Evolutionary conservation across 2,329 filamentous ascomycete species (phyloP).

Genomic region (Xylariaceae sp.): DNA sequence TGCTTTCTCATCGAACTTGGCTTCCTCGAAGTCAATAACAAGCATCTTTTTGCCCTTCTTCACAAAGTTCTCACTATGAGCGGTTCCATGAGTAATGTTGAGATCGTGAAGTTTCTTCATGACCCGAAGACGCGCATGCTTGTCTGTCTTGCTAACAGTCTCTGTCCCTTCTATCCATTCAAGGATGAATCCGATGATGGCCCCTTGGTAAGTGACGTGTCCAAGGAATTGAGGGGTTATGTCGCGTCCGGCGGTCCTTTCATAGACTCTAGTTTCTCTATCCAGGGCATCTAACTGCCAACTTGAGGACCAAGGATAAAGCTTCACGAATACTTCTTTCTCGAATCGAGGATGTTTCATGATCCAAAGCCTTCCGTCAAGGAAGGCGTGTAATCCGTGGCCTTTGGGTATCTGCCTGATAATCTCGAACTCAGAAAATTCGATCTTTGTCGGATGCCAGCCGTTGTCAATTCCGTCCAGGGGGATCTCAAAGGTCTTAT

Average conservation of each 20-base stretch:
- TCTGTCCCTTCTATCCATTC: constrained; percentile 2
- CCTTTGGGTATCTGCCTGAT: neutral
- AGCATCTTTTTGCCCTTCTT: neutral
- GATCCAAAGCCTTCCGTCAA: too few species aligned
- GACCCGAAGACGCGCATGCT: neutral
- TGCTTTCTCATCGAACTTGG: too few species aligned
- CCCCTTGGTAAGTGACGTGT: constrained; percentile 6
- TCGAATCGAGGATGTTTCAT: too few species aligned
- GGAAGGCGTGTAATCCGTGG: too few species aligned
- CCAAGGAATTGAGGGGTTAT: constrained; percentile 7
- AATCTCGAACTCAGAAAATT: constrained; percentile 6
- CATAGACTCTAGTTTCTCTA: constrained; percentile 3
- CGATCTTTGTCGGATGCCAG: constrained; percentile 8
- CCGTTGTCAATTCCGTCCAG: neutral
- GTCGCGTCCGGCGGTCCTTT: neutral
- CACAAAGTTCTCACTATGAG: constrained; percentile 1
- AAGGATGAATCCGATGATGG: neutral
- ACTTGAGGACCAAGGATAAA: too few species aligned
- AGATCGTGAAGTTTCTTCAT: constrained; percentile 7
- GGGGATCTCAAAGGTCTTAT: neutral
- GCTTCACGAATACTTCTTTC: too few species aligned
- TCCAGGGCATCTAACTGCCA: neutral
- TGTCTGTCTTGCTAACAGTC: neutral
- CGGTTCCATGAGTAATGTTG: constrained; percentile 2
- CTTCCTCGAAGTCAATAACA: neutral